These are phyloP conservation scores for Exophiala lecanii-corni DNA, from an alignment of 2,329 filamentous ascomycete species.

Conservation along the genomic window DNA sequence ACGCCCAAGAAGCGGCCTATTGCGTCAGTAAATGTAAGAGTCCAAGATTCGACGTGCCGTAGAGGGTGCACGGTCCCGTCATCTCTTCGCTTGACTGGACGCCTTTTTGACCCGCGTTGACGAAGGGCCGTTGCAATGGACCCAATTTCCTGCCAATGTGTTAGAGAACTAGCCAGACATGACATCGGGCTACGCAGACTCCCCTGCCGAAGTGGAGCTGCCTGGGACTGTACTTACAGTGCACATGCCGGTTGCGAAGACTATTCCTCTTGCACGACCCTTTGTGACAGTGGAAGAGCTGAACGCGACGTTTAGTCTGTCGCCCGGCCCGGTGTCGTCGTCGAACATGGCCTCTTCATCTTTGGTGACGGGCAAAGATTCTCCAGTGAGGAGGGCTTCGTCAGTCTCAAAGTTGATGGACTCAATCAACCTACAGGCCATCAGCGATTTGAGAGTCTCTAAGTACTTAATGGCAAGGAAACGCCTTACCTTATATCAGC, in stretches of 20 bases:
- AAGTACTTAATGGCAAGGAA: constrained; percentile 24
- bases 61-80: constrained; percentile 48
- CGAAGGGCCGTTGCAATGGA: constrained; percentile 62
- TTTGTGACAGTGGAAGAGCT: constrained; percentile 60
- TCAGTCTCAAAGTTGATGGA: constrained; percentile 56
- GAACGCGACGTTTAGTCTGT: constrained; percentile 59
- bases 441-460: not conserved
- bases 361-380: constrained; percentile 56
- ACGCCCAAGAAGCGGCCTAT: constrained; percentile 62
- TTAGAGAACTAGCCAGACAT: too few relatives aligned
- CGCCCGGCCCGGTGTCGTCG: constrained; percentile 52
- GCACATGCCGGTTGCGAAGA: constrained; percentile 57
- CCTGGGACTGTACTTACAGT: constrained; percentile 35
- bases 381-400: constrained; percentile 58
- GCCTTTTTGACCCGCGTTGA: constrained; percentile 50
- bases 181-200: too few relatives aligned
- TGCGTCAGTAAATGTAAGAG: constrained; percentile 52
- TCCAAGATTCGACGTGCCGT: constrained; percentile 49
- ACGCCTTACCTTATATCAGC: constrained; percentile 41
- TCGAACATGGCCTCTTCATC: constrained; percentile 46
- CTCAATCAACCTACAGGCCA: constrained; percentile 36
- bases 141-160: constrained; percentile 61
- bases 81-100: constrained; percentile 49
- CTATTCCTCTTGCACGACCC: constrained; percentile 57
- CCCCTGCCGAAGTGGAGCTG: too few relatives aligned